Percentiles rank a stretch among this genome's conserved stretches.
These are phyloP conservation scores for Lentinula sp. DNA, from an alignment of 768 basidiomycete genomes.

Conservation along the genomic window DNA sequence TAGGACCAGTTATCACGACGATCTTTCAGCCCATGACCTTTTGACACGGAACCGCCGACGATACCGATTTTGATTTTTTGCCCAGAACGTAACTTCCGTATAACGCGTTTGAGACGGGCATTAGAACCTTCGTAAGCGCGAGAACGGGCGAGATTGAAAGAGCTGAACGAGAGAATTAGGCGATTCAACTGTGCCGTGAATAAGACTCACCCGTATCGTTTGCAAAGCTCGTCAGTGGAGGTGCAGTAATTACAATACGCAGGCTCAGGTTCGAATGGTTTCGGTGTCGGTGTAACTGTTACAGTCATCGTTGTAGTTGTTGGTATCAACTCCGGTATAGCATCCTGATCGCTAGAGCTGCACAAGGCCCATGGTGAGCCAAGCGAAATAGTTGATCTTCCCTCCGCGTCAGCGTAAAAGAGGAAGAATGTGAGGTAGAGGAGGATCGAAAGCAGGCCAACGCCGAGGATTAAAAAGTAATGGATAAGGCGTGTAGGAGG, in stretches of 20 bases:
- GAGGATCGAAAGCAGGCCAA: background rate
- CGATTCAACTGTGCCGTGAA: background rate
- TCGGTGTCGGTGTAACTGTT: background rate
- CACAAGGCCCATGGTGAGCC: background rate
- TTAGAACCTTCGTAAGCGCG: conserved; percentile 1
- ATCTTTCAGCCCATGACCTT: background rate
- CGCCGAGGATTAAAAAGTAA: background rate
- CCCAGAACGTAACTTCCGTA: background rate
- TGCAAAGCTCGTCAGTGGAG: background rate
- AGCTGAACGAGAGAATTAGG: background rate
- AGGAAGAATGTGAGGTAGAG: background rate
- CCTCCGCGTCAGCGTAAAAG: background rate
- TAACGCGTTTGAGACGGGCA: background rate
- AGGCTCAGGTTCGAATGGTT: background rate
- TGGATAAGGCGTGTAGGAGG: background rate
- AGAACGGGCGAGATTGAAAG: background rate
- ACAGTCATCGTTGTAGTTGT: background rate
- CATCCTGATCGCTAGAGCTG: background rate
- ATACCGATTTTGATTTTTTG: background rate
- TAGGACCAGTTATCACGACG: background rate
- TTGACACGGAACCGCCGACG: background rate
- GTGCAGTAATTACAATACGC: conserved; percentile 1
- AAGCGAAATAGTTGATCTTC: background rate
- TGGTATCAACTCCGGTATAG: background rate
- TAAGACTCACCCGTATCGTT: conserved; percentile 1